These are phyloP conservation scores for Lepiota brunneoincarnata DNA, from an alignment of 768 basidiomycete genomes.

Conservation along the genomic window DNA sequence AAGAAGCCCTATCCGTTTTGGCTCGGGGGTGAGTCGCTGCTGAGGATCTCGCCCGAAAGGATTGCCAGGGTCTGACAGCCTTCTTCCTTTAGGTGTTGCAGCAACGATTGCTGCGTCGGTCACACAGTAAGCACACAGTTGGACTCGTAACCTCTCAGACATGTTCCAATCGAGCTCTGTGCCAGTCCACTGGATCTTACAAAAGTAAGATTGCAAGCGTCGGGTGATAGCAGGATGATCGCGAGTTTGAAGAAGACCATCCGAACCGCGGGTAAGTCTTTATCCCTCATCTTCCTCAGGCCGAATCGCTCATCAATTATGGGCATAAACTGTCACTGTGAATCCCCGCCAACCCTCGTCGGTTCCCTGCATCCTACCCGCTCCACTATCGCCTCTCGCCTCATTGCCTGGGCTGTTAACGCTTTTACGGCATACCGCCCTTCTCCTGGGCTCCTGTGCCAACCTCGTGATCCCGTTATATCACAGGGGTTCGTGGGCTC, in stretches of 20 bases:
- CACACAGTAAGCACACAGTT: constrained; percentile 59
- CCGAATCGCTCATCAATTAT: constrained; percentile 20
- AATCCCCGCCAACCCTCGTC: too few relatives aligned
- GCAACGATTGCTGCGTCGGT: constrained; percentile 88
- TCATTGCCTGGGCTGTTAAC: too few relatives aligned
- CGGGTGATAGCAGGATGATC: constrained; percentile 90
- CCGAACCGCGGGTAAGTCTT: constrained; percentile 60
- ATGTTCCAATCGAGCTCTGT: background rate
- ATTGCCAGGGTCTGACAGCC: background rate
- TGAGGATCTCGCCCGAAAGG: background rate
- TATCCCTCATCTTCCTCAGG: constrained; percentile 21
- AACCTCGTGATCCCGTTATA: background rate
- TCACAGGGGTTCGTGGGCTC: constrained; percentile 61
- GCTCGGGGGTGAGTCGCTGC: constrained; percentile 59
- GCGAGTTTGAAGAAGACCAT: constrained; percentile 80
- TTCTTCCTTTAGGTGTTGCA: constrained; percentile 51
- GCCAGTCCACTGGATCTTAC: constrained; percentile 80
- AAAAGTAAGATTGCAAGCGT: constrained; percentile 89
- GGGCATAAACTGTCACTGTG: background rate
- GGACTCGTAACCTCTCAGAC: background rate
- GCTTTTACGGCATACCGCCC: constrained; percentile 7
- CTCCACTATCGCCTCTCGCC: constrained; percentile 30
- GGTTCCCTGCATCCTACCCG: background rate
- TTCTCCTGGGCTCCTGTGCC: background rate
- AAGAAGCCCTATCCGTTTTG: constrained; percentile 86